Evolutionary conservation across 306 rosid species (phyloP).

Genomic region (Glycine latifolia): DNA sequence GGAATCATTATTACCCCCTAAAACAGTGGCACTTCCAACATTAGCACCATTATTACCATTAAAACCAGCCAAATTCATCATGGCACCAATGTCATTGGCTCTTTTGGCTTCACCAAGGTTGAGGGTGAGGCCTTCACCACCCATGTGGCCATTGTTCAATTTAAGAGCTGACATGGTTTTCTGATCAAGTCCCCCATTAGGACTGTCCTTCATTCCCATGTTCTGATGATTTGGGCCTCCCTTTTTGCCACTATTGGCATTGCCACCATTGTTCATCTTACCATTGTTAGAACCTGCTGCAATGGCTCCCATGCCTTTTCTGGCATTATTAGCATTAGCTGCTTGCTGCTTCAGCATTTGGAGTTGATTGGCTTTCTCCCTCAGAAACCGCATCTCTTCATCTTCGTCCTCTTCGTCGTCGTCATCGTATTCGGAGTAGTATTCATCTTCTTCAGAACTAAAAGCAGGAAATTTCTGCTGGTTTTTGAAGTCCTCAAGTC

Average conservation of each 20-base stretch:
- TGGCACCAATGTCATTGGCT: constrained; percentile 63
- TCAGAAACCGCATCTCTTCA: constrained; percentile 54
- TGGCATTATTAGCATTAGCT: constrained; percentile 56
- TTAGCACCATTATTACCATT: constrained; percentile 57
- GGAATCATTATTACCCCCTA: constrained; percentile 53
- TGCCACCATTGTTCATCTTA: constrained; percentile 48
- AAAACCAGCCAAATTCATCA: constrained; percentile 87
- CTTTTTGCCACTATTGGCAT: constrained; percentile 58
- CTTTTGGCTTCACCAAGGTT: constrained; percentile 65
- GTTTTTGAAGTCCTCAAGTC: constrained; percentile 63
- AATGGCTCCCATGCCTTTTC: constrained; percentile 50
- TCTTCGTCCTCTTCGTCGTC: constrained; percentile 59
- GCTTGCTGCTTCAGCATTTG: constrained; percentile 65
- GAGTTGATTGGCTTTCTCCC: constrained; percentile 64
- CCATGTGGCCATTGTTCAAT: constrained; percentile 62
- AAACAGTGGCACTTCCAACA: constrained; percentile 49
- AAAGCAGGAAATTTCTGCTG: constrained; percentile 65
- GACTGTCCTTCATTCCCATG: constrained; percentile 51
- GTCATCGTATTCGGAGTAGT: constrained; percentile 51
- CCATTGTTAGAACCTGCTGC: constrained; percentile 51
- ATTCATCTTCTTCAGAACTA: constrained; percentile 63
- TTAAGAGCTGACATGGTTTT: constrained; percentile 73
- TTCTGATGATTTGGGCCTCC: constrained; percentile 52
- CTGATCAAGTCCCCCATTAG: constrained; percentile 56
- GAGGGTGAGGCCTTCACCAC: constrained; percentile 57